Conservation (phyloP, 2,329 filamentous ascomycete genomes). For the Microcera coccophila region DNA sequence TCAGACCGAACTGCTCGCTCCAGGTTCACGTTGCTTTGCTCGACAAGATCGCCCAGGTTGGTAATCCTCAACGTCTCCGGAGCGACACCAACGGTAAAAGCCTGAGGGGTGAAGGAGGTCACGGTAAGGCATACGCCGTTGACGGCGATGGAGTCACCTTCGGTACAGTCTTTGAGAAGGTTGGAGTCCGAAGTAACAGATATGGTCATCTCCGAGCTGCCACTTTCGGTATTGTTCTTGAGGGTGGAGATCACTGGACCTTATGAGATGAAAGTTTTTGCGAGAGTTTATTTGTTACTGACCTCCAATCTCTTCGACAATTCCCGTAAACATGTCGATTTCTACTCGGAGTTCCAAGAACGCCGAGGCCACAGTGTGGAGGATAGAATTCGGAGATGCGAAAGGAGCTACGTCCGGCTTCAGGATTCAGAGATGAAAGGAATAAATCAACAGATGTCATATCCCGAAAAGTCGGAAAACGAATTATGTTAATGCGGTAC, state of each 20-base stretch:
- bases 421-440: too few relatives aligned
- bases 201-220: conserved; percentile 89
- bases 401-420: too few relatives aligned
- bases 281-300: conserved; percentile 34
- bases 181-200: conserved; percentile 59
- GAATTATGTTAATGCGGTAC: too few relatives aligned
- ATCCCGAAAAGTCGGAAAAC: too few relatives aligned
- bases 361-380: too few relatives aligned
- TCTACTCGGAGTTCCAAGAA: conserved; percentile 6
- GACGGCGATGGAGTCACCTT: conserved; percentile 91
- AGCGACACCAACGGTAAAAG: conserved; percentile 89
- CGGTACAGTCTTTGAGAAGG: conserved; percentile 78
- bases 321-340: conserved; percentile 82
- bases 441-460: too few relatives aligned
- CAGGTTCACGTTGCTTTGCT: conserved; percentile 74
- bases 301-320: conserved; percentile 92
- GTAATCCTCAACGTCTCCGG: conserved; percentile 95
- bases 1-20: conserved; percentile 87
- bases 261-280: conserved; percentile 14
- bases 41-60: conserved; percentile 73
- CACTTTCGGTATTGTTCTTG: conserved; percentile 73
- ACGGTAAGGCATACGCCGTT: conserved; percentile 97
- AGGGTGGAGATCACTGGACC: conserved; percentile 74
- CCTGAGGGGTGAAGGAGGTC: conserved; percentile 48
- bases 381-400: neutral